Base-by-base conservation (phyloP, 139 green algal genomes). In the Desmodesmus armatus region DNA sequence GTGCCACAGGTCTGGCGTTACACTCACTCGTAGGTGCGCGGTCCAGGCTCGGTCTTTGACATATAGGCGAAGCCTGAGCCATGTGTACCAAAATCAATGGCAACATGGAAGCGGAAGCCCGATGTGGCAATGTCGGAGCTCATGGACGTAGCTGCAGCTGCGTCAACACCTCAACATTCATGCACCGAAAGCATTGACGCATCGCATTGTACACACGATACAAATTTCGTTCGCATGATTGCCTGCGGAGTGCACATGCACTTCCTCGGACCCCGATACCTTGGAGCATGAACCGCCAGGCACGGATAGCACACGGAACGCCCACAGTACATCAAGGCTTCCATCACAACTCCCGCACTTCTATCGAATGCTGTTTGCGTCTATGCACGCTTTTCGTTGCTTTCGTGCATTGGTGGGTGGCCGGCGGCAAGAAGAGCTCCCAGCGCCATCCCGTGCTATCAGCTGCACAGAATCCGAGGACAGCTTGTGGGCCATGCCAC, bases 61-160 rank as follows among this genome's bases (percentile, higher is more conserved):
- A 19, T 44, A 53, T 83, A 83, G 37, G 53, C 76, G n/a, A 83
- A 83, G 58, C 76, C 76, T 5, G 53, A 72, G 37, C 76, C 76
- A 58, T 83, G 39, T 25, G 76, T 83, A 33, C 76, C 76, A 47
- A 83, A 83, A 33, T 83, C 76, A 40, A 83, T 40, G 33, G 76
- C 41, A 11, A 83, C 72, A 53, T 44, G 39, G 76, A 60, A 83
- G 41, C 43, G 35, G 35, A 39, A 71, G 5, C 47, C 29, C 33
- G 41, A 27, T 23, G 9, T 72, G 0, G 23, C 29, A n/a, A 72
- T 41, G 1, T 15, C 13, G 29, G 2, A 2, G 29, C 29, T 40
- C 15, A 40, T 17, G 51, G 19, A 62, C 19, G 17, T 62, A 27
- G 63, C 31, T 41, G 29, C 29, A 23, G 63, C 63, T 23, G 17